Conservation (phyloP, 495 filamentous ascomycete species). For the Lindgomyces ingoldianus region DNA sequence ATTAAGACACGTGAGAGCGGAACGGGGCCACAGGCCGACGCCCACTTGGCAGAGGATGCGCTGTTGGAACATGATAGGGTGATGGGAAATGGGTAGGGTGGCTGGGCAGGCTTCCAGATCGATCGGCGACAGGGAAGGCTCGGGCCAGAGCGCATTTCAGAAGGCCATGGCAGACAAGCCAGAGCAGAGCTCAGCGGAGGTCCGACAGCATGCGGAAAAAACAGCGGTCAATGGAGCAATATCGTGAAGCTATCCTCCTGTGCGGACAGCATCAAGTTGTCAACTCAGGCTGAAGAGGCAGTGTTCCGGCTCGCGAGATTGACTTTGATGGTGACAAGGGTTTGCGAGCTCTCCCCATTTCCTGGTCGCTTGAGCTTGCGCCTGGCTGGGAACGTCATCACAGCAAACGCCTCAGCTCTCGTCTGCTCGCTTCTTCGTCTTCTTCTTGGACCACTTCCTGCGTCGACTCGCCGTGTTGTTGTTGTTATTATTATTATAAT, state of each 20-base stretch:
- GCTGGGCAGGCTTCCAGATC: background rate
- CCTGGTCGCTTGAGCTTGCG: background rate
- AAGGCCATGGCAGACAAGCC: background rate
- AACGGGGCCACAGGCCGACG: no score
- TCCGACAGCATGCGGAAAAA: no score
- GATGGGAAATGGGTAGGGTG: background rate
- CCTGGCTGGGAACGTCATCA: background rate
- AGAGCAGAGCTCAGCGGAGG: no score
- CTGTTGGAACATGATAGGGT: background rate
- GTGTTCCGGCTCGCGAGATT: background rate
- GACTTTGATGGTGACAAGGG: background rate
- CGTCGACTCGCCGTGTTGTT: no score
- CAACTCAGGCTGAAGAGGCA: background rate
- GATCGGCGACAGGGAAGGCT: background rate
- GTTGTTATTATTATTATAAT: no score
- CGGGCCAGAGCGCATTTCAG: no score
- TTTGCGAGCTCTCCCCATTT: slow-evolving; percentile 4
- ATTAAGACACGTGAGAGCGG: no score
- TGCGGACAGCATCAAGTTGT: no score
- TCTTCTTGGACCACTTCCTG: background rate
- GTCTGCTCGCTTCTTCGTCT: background rate
- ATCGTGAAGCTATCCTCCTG: no score
- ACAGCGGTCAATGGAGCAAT: no score
- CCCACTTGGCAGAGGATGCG: no score
- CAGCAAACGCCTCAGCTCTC: background rate